Conservation (phyloP, 768 basidiomycete species). For the Phanerodontia chrysosporium region DNA sequence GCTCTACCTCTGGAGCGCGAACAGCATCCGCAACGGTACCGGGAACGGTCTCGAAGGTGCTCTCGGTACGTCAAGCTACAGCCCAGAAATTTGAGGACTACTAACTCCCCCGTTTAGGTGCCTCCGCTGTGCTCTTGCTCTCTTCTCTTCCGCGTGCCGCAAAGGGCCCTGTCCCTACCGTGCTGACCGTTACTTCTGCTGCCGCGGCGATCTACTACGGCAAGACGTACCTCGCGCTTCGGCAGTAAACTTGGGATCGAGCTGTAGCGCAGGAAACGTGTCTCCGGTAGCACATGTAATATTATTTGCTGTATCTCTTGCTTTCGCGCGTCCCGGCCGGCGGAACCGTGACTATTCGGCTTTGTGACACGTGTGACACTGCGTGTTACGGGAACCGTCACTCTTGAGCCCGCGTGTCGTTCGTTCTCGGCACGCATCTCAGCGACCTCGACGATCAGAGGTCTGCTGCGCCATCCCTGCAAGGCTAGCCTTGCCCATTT, state of each 20-base stretch:
- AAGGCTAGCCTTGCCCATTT: neutral
- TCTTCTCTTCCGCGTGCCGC: conserved; percentile 69
- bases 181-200: conserved; percentile 59
- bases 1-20: conserved; percentile 76
- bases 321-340: too few relatives aligned
- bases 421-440: too few relatives aligned
- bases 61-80: conserved; percentile 43
- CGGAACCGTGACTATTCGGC: neutral
- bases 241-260: conserved; percentile 9
- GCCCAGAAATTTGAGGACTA: neutral
- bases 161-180: conserved; percentile 70
- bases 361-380: neutral
- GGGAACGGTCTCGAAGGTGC: conserved; percentile 75
- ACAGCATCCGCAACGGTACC: conserved; percentile 68
- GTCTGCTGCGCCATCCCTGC: neutral
- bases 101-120: conserved; percentile 41
- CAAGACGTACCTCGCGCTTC: conserved; percentile 43
- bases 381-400: neutral
- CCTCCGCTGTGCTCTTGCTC: conserved; percentile 62
- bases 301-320: too few relatives aligned
- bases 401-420: too few relatives aligned
- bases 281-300: too few relatives aligned
- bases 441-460: neutral
- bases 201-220: conserved; percentile 67
- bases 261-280: too few relatives aligned